Evolutionary conservation across 2,329 filamentous ascomycete genomes (phyloP).

Genomic region (Sclerotinia subarctica): DNA sequence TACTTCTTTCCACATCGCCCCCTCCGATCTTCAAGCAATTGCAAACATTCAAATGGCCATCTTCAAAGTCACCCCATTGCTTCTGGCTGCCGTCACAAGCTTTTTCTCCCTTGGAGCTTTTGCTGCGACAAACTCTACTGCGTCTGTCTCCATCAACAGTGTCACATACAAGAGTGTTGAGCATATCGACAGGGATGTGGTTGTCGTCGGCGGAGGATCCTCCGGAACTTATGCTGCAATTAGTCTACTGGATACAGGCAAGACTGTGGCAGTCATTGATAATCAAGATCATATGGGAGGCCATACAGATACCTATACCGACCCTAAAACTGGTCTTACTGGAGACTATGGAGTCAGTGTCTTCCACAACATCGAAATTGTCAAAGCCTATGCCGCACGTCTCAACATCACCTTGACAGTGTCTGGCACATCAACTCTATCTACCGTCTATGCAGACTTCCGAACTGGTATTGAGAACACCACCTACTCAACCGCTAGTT

Average conservation of each 20-base stretch:
- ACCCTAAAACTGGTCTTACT: slow-evolving; percentile 37
- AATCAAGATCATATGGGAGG: slow-evolving; percentile 37
- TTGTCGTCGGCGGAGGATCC: slow-evolving; percentile 41
- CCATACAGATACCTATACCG: slow-evolving; percentile 34
- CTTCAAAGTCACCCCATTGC: neutral
- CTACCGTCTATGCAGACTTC: slow-evolving; percentile 16
- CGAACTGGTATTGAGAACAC: slow-evolving; percentile 20
- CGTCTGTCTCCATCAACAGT: neutral
- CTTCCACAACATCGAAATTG: slow-evolving; percentile 18
- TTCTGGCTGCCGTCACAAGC: neutral
- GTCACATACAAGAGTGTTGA: neutral
- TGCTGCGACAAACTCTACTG: neutral
- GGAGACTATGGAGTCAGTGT: slow-evolving; percentile 42
- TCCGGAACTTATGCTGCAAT: slow-evolving; percentile 41
- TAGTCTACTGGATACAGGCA: slow-evolving; percentile 35
- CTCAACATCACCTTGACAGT: slow-evolving; percentile 11
- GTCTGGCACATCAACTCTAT: neutral
- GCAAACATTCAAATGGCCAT: neutral
- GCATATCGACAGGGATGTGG: slow-evolving; percentile 33
- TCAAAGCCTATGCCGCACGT: slow-evolving; percentile 23
- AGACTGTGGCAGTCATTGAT: slow-evolving; percentile 41
- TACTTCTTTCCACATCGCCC: neutral
- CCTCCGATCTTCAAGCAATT: too few species aligned
- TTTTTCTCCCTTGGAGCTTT: neutral
- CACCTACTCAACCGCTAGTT: slow-evolving; percentile 17